phyloP scores from a whole-genome alignment of 768 basidiomycete species.

The Hysterangium stoloniferum region DNA sequence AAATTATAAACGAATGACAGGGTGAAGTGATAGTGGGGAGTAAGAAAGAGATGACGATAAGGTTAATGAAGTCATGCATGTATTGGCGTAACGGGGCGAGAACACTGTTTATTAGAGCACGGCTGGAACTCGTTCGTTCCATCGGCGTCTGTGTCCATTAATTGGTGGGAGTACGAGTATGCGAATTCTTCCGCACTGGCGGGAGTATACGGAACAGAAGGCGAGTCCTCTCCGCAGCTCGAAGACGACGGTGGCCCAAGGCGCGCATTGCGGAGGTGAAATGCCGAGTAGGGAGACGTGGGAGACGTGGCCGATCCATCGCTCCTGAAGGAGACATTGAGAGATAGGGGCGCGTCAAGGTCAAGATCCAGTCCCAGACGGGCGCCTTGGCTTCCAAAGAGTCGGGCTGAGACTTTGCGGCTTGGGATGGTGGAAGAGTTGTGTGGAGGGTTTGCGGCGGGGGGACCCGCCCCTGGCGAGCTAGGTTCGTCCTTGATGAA shows the following conservation, averaged over 20 bases:
- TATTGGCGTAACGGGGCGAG: too few relatives aligned
- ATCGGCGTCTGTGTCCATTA: neutral
- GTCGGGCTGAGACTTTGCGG: slow-evolving; percentile 1
- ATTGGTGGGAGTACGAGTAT: neutral
- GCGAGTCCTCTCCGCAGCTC: neutral
- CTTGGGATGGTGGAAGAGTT: neutral
- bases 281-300: neutral
- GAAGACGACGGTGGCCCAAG: too few relatives aligned
- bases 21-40: too few relatives aligned
- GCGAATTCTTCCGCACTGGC: neutral
- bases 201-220: slow-evolving; percentile 1
- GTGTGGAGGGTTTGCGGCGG: neutral
- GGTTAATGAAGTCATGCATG: too few relatives aligned
- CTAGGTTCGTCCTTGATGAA: neutral
- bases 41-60: too few relatives aligned
- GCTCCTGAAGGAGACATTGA: neutral
- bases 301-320: neutral
- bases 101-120: too few relatives aligned
- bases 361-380: slow-evolving; percentile 6
- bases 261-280: too few relatives aligned
- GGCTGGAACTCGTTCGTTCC: too few relatives aligned
- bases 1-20: too few relatives aligned
- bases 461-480: neutral
- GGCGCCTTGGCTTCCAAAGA: slow-evolving; percentile 10
- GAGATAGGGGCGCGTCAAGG: neutral